These are phyloP conservation scores for Eucalyptus polyanthemos DNA, from an alignment of 345 rosid species.

Conservation along the genomic window DNA sequence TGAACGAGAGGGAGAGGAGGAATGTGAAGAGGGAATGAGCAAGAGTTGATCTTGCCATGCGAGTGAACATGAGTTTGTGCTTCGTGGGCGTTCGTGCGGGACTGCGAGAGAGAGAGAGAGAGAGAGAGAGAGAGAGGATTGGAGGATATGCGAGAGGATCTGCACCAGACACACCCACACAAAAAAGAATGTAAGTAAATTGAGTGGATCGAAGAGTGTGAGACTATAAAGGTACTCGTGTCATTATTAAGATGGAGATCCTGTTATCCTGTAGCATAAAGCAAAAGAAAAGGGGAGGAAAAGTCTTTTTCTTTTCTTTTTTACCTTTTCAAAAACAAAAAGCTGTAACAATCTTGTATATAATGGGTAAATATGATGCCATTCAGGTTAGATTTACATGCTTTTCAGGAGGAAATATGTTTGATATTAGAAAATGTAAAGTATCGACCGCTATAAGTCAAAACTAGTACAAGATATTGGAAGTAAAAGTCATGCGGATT, in stretches of 20 bases:
- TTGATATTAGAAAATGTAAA: neutral
- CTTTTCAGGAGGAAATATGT: neutral
- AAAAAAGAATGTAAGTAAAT: neutral
- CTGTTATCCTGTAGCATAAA: neutral
- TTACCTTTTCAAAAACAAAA: neutral
- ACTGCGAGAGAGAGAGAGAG: neutral
- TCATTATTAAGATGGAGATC: neutral
- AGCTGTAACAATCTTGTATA: neutral
- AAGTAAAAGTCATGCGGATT: neutral
- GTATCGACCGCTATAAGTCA: neutral
- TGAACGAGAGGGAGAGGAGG: neutral
- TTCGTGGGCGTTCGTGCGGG: neutral
- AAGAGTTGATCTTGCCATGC: neutral
- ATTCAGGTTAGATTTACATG: neutral
- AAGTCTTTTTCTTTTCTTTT: neutral
- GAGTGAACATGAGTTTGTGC: neutral
- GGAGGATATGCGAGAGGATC: neutral
- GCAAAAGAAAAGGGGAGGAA: neutral
- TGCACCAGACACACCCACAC: neutral
- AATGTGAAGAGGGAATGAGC: neutral
- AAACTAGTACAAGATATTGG: neutral
- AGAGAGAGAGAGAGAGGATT: neutral
- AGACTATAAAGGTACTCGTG: neutral
- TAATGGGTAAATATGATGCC: neutral
- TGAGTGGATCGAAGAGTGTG: neutral